phyloP scores from a whole-genome alignment of 1,139 yeast genomes.

The Pichia sp. region DNA sequence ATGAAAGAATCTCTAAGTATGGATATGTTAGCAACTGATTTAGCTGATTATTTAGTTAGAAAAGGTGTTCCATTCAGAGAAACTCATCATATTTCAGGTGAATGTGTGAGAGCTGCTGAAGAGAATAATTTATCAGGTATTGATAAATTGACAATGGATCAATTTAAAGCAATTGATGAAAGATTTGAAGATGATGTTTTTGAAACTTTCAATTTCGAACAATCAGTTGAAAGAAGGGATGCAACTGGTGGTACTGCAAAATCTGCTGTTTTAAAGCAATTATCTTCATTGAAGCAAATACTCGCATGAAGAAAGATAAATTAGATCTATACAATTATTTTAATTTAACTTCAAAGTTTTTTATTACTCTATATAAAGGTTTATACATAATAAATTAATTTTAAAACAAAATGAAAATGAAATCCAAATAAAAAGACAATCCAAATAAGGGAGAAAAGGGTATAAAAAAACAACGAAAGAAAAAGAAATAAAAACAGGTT shows the following conservation, averaged over 20 bases:
- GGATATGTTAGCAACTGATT: conserved; percentile 99
- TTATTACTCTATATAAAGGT: no score
- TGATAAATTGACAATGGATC: conserved; percentile 70
- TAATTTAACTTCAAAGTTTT: no score
- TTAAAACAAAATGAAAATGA: no score
- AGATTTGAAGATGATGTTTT: conserved; percentile 79
- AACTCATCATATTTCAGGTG: conserved; percentile 97
- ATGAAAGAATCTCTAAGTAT: conserved; percentile 89
- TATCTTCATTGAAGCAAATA: conserved; percentile 35
- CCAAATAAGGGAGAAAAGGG: no score
- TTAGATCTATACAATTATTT: no score
- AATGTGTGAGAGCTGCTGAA: conserved; percentile 90
- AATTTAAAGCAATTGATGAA: conserved; percentile 69
- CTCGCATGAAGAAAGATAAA: no score
- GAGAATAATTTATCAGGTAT: conserved; percentile 68
- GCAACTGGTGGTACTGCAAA: conserved; percentile 98
- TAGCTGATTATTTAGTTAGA: conserved; percentile 95
- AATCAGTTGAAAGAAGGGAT: conserved; percentile 90
- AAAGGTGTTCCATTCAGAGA: conserved; percentile 99
- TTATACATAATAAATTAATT: no score
- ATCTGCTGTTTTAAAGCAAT: conserved; percentile 76
- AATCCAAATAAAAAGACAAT: no score
- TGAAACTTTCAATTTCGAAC: conserved; percentile 83
- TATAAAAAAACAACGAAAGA: no score
- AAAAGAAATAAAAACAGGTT: no score